phyloP scores from a whole-genome alignment of 768 basidiomycete species.

The Saitozyma sp. region DNA sequence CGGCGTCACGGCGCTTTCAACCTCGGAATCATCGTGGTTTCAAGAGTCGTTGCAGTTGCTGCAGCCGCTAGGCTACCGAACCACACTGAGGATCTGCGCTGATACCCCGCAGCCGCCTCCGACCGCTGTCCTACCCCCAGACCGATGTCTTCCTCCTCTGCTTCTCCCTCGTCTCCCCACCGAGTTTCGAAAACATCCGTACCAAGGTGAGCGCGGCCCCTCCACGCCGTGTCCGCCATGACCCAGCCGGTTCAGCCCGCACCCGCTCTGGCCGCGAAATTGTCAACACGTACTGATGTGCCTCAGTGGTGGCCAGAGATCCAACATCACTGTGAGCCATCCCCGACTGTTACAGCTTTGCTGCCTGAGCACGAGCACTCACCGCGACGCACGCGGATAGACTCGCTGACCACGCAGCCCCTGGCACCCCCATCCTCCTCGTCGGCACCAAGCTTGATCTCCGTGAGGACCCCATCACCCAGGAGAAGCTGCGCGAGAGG shows the following conservation, averaged over 20 bases:
- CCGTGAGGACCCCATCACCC: slow-evolving; percentile 78
- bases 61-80: no score
- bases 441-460: slow-evolving; percentile 94
- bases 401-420: slow-evolving; percentile 58
- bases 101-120: slow-evolving; percentile 36
- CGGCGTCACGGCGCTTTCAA: background rate
- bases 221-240: slow-evolving; percentile 6
- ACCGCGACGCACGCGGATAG: background rate
- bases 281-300: no score
- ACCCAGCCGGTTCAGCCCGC: background rate
- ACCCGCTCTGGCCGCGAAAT: background rate
- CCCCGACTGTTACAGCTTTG: background rate
- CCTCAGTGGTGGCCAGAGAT: slow-evolving; percentile 63
- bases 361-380: background rate
- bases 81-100: background rate
- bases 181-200: slow-evolving; percentile 83
- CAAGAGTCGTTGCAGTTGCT: no score
- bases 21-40: no score
- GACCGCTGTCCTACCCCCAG: slow-evolving; percentile 90
- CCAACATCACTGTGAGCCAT: slow-evolving; percentile 68
- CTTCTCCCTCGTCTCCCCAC: slow-evolving; percentile 90
- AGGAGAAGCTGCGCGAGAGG: slow-evolving; percentile 53
- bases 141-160: slow-evolving; percentile 98
- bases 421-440: slow-evolving; percentile 85
- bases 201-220: slow-evolving; percentile 55